These are phyloP conservation scores for Cyberlindnera maclurae DNA, from an alignment of 805 yeast species.

Conservation along the genomic window DNA sequence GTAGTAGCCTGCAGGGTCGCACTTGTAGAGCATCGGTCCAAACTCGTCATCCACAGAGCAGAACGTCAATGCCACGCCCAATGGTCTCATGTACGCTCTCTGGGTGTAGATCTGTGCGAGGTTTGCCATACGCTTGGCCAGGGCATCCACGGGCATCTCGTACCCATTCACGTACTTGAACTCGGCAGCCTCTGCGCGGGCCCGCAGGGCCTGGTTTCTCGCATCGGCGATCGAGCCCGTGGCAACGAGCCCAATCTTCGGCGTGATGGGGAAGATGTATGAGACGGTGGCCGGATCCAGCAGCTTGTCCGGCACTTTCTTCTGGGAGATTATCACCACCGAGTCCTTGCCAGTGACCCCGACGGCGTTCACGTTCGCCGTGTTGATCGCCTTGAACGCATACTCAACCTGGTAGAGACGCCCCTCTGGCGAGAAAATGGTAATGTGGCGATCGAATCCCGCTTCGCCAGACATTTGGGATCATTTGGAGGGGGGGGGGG, in stretches of 20 bases:
- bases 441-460: conserved; percentile 98
- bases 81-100: conserved; percentile 97
- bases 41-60: conserved; percentile 80
- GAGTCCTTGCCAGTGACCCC: conserved; percentile 84
- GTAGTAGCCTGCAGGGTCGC: conserved; percentile 97
- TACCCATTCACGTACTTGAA: conserved; percentile 91
- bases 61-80: conserved; percentile 89
- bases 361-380: conserved; percentile 82
- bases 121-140: conserved; percentile 94
- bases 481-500: neutral
- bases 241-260: conserved; percentile 79
- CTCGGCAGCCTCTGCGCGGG: conserved; percentile 93
- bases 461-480: conserved; percentile 55
- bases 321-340: conserved; percentile 85
- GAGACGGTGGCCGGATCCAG: conserved; percentile 83
- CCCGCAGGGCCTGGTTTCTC: conserved; percentile 80
- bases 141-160: conserved; percentile 91
- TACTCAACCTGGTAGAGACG: conserved; percentile 96
- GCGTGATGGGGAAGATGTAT: conserved; percentile 77
- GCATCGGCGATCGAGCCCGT: conserved; percentile 98
- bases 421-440: conserved; percentile 98
- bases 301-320: conserved; percentile 93
- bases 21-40: conserved; percentile 86
- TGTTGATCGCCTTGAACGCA: conserved; percentile 94
- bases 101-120: conserved; percentile 93